Evolutionary conservation across 73 alveolate genomes (phyloP), one percentile per base, ranked within the genome.

Genomic region (Diophrys appendiculata): DNA sequence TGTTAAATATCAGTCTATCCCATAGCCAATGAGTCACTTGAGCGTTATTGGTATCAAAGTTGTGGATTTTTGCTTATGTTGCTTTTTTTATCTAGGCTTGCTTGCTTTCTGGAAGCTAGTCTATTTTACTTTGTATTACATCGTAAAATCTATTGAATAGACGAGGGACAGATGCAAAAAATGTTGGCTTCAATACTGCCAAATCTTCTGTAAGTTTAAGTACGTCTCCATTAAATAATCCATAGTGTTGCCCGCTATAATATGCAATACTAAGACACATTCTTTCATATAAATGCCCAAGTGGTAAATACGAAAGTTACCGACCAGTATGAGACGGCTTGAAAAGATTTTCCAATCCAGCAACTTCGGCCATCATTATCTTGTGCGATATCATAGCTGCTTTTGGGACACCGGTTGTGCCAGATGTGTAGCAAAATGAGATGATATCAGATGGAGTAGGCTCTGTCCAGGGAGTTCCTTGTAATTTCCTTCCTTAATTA

Each of bases 91-190:
- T 11, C 18, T 43, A 11, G 18, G 60, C 60, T 43, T 43, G 18
- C 60, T 43, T 43, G 18, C n/a, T 18, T 43, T 43, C 60, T 11
- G 60, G 60, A 43, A 43, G 60, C n/a, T 5, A 11, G n/a, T 18
- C 87, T 0, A 95, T 33, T 65, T 76, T 88, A 5, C 76, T 82
- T 78, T 93, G 74, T n/a, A 96, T 95, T 69, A 83, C 92, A 32
- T 89, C 99, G 70, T 94, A 95, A 55, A 98, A 88, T 80, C 99
- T 88, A 52, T 84, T 90, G 65, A 82, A 88, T 26, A 98, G 92
- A 81, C 99, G 88, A 56, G 99, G 99, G 35, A 98, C 99, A 26
- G 97, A 77, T 3, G 93, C 94, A 86, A 98, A 96, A 28, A 95
- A 60, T 8, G 99, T 96, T 22, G 99, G 99, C 60, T 79, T 91